Evolutionary conservation across 352 stramenopile species (phyloP), one percentile per base, ranked within the genome.

Genomic region (Phytophthora kernoviae): DNA sequence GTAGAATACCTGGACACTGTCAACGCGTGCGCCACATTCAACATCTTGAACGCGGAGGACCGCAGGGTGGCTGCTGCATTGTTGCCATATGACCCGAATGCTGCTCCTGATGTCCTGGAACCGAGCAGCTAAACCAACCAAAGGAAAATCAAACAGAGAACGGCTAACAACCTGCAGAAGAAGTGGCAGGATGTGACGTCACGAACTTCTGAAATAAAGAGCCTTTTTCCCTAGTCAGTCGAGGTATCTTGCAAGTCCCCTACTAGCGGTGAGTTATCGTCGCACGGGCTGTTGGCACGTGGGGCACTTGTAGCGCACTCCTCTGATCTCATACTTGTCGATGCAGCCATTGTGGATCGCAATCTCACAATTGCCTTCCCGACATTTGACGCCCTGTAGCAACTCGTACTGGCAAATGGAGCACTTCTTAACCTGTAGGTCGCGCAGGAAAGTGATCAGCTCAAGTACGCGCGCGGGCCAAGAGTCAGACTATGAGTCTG

Each of bases 11-110:
- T 92, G 33, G 86, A 95, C 70, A 91, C 84, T 27, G 67, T 89
- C 41, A 93, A 94, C 54, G 87, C 88, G 10, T 93, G 88, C 49
- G 84, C 87, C 40, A 96, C 87, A n/a, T 96, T 95, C 68, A 96
- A 96, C 58, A 91, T 96, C 60, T 69, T 96, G n/a, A 96, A 94
- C 71, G 85, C 85, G n/a, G 87, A 96, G 55, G 88, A 94, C 63
- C 83, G 88, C 55, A 74, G 81, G 40, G 79, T 96, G 18, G 88
- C 75, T 6, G 88, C 84, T 10, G 87, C 84, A n/a, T 78, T 96
- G 47, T 57, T 96, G 10, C 85, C 87, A 2, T 78, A 68, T 54
- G 81, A 91, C 36, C 58, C 81, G n/a, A 51, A 88, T 27, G 70
- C 70, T 2, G 47, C 41, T 12, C 49, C 51, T 4, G 24, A 71